Evolutionary conservation across 805 yeast species (phyloP).

Genomic region (Yarrowia osloensis): DNA sequence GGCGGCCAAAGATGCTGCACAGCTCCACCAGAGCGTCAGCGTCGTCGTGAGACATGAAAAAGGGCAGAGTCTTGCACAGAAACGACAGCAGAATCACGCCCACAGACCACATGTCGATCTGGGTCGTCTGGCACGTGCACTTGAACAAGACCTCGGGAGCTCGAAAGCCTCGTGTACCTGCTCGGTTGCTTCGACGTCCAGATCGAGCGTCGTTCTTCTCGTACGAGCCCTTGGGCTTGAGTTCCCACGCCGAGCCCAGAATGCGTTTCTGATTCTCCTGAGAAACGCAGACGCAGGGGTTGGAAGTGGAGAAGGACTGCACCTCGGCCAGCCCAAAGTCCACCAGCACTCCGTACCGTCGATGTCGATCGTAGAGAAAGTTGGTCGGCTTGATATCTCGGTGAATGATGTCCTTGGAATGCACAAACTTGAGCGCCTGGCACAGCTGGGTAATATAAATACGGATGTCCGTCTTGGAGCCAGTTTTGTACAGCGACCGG

Average conservation of each 20-base stretch:
- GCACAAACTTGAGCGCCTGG: constrained; percentile 73
- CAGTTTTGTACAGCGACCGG: constrained; percentile 74
- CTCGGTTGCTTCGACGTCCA: constrained; percentile 91
- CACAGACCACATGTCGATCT: constrained; percentile 89
- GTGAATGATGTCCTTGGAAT: constrained; percentile 76
- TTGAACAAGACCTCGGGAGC: constrained; percentile 92
- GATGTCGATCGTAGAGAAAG: constrained; percentile 66
- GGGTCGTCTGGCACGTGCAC: constrained; percentile 78
- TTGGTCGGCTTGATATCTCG: constrained; percentile 90
- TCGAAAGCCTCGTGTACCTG: constrained; percentile 93
- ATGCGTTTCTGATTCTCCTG: constrained; percentile 23
- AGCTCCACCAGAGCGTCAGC: constrained; percentile 87
- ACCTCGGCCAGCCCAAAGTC: constrained; percentile 92
- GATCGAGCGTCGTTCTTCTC: constrained; percentile 86
- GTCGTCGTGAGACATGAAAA: constrained; percentile 92
- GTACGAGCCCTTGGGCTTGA: constrained; percentile 59
- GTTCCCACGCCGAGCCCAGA: constrained; percentile 33
- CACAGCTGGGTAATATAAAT: constrained; percentile 78
- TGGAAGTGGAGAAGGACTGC: constrained; percentile 38
- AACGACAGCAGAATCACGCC: constrained; percentile 84
- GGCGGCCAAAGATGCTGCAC: constrained; percentile 75
- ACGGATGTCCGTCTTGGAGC: constrained; percentile 77
- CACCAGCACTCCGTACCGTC: constrained; percentile 75
- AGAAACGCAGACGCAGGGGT: constrained; percentile 33
- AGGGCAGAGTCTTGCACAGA: constrained; percentile 79